Conservation (phyloP, 768 basidiomycete genomes). For the Amanita pallidorosea region DNA sequence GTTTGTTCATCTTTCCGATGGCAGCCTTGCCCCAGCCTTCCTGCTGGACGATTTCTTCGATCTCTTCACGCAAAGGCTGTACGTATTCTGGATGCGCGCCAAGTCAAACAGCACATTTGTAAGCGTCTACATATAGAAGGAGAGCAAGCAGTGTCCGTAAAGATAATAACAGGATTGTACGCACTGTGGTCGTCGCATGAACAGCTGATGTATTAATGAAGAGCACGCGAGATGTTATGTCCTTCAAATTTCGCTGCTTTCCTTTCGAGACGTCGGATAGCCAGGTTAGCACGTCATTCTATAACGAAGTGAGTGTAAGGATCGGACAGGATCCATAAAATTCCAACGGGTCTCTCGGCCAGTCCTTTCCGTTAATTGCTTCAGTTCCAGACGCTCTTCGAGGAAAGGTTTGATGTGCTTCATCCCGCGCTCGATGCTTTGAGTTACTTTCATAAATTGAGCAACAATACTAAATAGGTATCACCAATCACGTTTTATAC, state of each 20-base stretch:
- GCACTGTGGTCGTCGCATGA: conserved; percentile 19
- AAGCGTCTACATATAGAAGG: conserved; percentile 17
- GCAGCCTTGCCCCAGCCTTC: conserved; percentile 28
- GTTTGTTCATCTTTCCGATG: conserved; percentile 25
- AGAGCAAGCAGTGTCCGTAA: not conserved
- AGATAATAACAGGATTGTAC: too few species aligned
- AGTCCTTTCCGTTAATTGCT: conserved; percentile 15
- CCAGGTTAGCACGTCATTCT: conserved; percentile 40
- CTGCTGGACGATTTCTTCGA: conserved; percentile 22
- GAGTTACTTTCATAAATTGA: conserved; percentile 7
- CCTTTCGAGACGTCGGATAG: conserved; percentile 26
- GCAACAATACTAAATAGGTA: conserved; percentile 8
- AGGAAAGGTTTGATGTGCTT: conserved; percentile 18
- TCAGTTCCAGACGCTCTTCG: conserved; percentile 14
- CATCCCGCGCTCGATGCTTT: conserved; percentile 8
- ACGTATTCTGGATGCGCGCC: conserved; percentile 22
- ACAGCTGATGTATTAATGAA: conserved; percentile 23
- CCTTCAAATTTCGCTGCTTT: too few species aligned
- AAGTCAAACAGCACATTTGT: conserved; percentile 28
- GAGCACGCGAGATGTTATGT: conserved; percentile 24
- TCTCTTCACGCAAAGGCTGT: conserved; percentile 29
- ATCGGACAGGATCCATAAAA: not conserved
- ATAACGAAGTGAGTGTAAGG: not conserved
- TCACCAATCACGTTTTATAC: not conserved
- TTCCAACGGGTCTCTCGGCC: conserved; percentile 19